Percentiles rank a stretch among this genome's conserved stretches.
Evolutionary conservation across 176 grass and related monocot genomes (phyloP).

Genomic region (Zoysia pacifica): DNA sequence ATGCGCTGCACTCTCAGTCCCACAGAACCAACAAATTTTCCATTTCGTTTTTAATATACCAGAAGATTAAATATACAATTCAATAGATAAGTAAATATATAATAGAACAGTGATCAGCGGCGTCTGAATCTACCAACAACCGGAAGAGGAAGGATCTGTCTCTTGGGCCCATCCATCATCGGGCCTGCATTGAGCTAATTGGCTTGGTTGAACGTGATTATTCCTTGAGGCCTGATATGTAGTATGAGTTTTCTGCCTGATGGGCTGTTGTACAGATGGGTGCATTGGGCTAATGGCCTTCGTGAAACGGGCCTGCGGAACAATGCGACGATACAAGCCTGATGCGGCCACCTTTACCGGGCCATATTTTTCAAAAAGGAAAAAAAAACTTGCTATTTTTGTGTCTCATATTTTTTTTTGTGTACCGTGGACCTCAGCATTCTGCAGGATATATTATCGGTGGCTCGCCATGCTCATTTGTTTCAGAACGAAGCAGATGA

Average conservation of each 20-base stretch:
- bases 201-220: not conserved
- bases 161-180: not conserved
- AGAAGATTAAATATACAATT: not conserved
- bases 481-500: too few relatives aligned
- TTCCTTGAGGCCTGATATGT: not conserved
- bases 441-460: too few relatives aligned
- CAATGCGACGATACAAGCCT: not conserved
- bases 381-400: too few relatives aligned
- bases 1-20: not conserved
- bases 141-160: not conserved
- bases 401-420: too few relatives aligned
- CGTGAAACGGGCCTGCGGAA: not conserved
- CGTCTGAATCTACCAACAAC: conserved; percentile 14
- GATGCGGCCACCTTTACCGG: too few relatives aligned
- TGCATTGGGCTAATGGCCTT: too few relatives aligned
- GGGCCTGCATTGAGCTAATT: not conserved
- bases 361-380: too few relatives aligned
- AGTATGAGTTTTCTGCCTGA: not conserved
- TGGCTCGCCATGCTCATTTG: too few relatives aligned
- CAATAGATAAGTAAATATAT: not conserved
- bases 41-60: not conserved
- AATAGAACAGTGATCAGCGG: not conserved
- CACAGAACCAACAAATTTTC: not conserved
- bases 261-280: not conserved
- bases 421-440: too few relatives aligned